Base-by-base conservation (phyloP, 345 rosid genomes). In the Carallia brachiata region DNA sequence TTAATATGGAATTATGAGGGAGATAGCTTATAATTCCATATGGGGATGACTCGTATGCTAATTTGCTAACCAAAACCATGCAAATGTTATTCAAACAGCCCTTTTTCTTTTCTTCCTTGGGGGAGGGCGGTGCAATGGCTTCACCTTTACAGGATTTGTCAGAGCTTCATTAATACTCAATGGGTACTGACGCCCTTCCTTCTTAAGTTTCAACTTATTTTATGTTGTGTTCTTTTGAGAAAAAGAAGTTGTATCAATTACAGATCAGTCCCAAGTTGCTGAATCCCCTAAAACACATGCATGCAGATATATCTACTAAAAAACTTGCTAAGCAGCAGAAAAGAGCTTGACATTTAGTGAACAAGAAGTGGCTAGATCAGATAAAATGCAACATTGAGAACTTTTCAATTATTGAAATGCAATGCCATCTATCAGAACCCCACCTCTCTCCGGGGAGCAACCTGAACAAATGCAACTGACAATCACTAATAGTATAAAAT, bases 181-280 rank as follows among this genome's bases (percentile, higher is more conserved):
- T 37, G 92, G 96, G 59, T 79, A 71, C 62, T 82, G 66, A 2
- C 92, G 93, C 79, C 88, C 96, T 83, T 93, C 98, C 77, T 80
- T 80, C 80, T 90, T 88, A 73, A 52, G 86, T 67, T 93, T 93
- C 56, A 86, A 79, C 74, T 90, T 90, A 89, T 77, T 69, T 89
- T 96, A 59, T 78, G 86, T 55, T 91, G 96, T 1, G 92, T 82
- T 80, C 84, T 72, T 15, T 83, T 67, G 66, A 92, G 90, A 65
- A 89, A 93, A 69, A 90, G 83, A 62, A 80, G 93, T 79, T 83
- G 88, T 61, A 90, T 80, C 90, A 88, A 77, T 4, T 88, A 80
- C 17, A 93, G 80, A 78, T 90, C 92, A 59, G 90, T 82, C 59
- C 97, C 97, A 73, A 91, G 91, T 79, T 90, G 90, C 60, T 57